These are phyloP conservation scores for Elsinoe australis DNA, from an alignment of 2,329 filamentous ascomycete genomes.

Conservation along the genomic window DNA sequence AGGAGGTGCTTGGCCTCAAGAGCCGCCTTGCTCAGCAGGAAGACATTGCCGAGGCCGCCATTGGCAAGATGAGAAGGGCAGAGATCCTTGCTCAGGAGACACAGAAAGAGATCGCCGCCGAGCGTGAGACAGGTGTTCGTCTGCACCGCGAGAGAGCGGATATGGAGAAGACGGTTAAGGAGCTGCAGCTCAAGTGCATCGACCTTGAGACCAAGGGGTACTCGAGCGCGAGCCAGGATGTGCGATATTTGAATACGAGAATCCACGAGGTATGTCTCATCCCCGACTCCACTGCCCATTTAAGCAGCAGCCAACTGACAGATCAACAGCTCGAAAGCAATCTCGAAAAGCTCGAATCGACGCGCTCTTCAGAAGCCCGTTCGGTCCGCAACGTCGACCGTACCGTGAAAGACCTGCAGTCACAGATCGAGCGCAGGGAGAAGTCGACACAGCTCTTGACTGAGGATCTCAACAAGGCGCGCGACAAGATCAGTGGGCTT, in stretches of 20 bases:
- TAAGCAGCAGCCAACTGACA: constrained; percentile 25
- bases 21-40: constrained; percentile 84
- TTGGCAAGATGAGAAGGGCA: constrained; percentile 94
- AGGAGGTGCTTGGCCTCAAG: constrained; percentile 82
- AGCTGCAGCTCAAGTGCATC: constrained; percentile 80
- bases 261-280: constrained; percentile 74
- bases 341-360: constrained; percentile 81
- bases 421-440: constrained; percentile 86
- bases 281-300: constrained; percentile 19
- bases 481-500: constrained; percentile 85
- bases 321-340: constrained; percentile 40
- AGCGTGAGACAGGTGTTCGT: constrained; percentile 72
- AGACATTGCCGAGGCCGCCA: constrained; percentile 81
- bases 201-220: constrained; percentile 97
- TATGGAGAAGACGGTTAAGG: constrained; percentile 83
- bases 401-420: constrained; percentile 84
- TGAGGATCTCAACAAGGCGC: constrained; percentile 76
- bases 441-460: constrained; percentile 71
- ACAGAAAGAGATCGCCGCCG: constrained; percentile 82
- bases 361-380: constrained; percentile 70
- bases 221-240: constrained; percentile 86
- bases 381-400: constrained; percentile 89
- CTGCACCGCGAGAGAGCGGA: constrained; percentile 84
- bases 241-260: constrained; percentile 86
- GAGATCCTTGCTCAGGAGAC: constrained; percentile 81